These are phyloP conservation scores for Acanthamoeba triangularis DNA, from an alignment of 208 protist genomes.

Conservation along the genomic window DNA sequence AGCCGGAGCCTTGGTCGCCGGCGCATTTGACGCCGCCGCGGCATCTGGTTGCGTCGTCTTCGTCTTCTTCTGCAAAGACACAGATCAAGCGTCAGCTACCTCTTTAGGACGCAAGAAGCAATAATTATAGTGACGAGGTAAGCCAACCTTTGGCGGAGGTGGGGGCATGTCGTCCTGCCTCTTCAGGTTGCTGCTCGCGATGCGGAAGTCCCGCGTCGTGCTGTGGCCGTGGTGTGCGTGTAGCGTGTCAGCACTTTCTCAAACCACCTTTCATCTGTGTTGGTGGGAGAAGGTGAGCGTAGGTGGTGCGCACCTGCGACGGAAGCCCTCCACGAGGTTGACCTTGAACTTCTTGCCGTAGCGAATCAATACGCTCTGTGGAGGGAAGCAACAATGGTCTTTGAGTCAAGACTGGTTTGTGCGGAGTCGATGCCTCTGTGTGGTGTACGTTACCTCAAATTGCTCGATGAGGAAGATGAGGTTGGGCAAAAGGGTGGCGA, in stretches of 20 bases:
- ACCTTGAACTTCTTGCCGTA: constrained; percentile 71
- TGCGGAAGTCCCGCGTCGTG: constrained; percentile 57
- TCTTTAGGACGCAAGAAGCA: too few relatives aligned
- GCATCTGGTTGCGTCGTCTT: not conserved
- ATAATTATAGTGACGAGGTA: not conserved
- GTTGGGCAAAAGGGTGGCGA: constrained; percentile 60
- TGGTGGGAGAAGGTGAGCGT: too few relatives aligned
- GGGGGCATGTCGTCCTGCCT: constrained; percentile 37
- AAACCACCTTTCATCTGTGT: not conserved
- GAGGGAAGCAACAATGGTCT: not conserved
- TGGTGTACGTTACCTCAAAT: constrained; percentile 28
- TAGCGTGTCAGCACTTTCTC: too few relatives aligned
- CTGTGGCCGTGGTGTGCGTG: not conserved
- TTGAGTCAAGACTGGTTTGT: too few relatives aligned
- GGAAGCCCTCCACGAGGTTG: constrained; percentile 52
- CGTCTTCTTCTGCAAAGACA: not conserved
- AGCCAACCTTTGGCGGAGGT: not conserved
- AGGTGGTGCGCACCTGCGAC: not conserved
- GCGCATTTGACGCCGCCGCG: not conserved
- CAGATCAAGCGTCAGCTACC: not conserved
- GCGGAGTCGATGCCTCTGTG: too few relatives aligned
- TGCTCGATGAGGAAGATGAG: constrained; percentile 75
- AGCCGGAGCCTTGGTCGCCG: not conserved
- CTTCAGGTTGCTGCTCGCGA: not conserved
- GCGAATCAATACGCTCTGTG: constrained; percentile 51